phyloP scores from a whole-genome alignment of 176 grass and related monocot species.

The Eleusine indica region DNA sequence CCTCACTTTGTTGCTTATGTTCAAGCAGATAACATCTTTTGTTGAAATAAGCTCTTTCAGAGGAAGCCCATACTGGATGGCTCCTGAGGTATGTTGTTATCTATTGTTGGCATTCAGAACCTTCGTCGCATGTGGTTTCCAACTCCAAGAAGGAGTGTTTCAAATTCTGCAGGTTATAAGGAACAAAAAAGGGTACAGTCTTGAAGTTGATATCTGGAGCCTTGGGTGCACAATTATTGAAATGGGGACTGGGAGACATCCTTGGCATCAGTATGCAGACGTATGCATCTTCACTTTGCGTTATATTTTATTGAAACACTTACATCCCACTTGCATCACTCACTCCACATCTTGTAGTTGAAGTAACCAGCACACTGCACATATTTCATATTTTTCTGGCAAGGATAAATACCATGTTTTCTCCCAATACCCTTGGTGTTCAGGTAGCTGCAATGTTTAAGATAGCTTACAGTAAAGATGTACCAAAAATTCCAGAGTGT shows the following conservation, averaged over 20 bases:
- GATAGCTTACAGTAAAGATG: conserved; percentile 94
- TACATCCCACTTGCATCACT: conserved; percentile 19
- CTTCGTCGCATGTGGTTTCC: background rate
- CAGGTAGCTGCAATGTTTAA: conserved; percentile 99
- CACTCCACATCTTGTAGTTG: conserved; percentile 29
- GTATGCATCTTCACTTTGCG: conserved; percentile 50
- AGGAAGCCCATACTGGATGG: conserved; percentile 99
- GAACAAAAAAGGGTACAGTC: conserved; percentile 77
- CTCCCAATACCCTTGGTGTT: background rate
- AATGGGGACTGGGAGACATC: conserved; percentile 91
- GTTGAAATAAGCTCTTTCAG: conserved; percentile 91
- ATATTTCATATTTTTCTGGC: background rate
- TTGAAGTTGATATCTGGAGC: conserved; percentile 95
- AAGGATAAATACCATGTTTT: background rate
- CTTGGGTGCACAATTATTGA: conserved; percentile 97
- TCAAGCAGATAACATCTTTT: conserved; percentile 84
- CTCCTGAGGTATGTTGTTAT: conserved; percentile 72
- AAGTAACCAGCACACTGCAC: background rate
- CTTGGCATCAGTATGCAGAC: conserved; percentile 90
- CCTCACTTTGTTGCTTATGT: background rate
- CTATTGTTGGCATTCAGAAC: background rate
- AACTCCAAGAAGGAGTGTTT: background rate
- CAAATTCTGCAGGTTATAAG: conserved; percentile 74
- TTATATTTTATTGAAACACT: background rate
- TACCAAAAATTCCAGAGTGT: conserved; percentile 78